These are phyloP conservation scores for Phytophthora ramorum DNA, from an alignment of 352 stramenopile species.

Conservation along the genomic window DNA sequence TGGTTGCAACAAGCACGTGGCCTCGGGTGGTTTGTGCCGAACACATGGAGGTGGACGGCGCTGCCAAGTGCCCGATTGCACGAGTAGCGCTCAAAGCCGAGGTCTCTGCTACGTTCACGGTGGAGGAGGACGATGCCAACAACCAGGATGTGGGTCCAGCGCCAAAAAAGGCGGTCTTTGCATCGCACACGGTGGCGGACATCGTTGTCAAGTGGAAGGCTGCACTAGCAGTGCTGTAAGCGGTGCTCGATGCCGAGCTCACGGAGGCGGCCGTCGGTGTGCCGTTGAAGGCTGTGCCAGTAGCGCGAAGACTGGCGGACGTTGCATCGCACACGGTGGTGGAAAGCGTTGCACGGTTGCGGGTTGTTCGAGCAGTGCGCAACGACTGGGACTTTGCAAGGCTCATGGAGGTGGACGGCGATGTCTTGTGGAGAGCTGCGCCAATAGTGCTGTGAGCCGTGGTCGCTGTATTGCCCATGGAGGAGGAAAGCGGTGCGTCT, in stretches of 20 bases:
- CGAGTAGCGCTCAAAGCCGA: constrained; percentile 83
- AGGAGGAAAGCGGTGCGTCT: constrained; percentile 81
- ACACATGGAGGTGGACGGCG: constrained; percentile 77
- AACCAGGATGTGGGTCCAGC: constrained; percentile 71
- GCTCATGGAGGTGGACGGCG: constrained; percentile 84
- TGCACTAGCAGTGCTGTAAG: constrained; percentile 86
- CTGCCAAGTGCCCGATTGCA: constrained; percentile 81
- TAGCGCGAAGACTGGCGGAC: constrained; percentile 84
- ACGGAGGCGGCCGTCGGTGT: constrained; percentile 81
- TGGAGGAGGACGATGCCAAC: constrained; percentile 81
- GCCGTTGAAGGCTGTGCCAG: constrained; percentile 75
- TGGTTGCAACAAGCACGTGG: constrained; percentile 81
- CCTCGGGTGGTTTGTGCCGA: constrained; percentile 81
- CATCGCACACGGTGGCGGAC: constrained; percentile 84
- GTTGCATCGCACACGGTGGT: constrained; percentile 85
- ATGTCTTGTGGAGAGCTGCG: constrained; percentile 67
- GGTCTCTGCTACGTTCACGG: constrained; percentile 88
- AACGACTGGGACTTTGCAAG: constrained; percentile 87
- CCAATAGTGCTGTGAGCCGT: constrained; percentile 83
- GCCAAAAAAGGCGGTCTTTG: constrained; percentile 89
- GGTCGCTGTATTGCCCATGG: constrained; percentile 87
- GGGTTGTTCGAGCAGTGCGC: constrained; percentile 76
- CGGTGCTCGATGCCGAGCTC: constrained; percentile 80
- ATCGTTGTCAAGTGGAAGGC: constrained; percentile 73
- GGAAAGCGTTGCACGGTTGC: constrained; percentile 83